A percentile compares a stretch with the other conserved stretches of the same genome.
phyloP scores from a whole-genome alignment of 768 basidiomycete genomes.

The Trametes cubensis region DNA sequence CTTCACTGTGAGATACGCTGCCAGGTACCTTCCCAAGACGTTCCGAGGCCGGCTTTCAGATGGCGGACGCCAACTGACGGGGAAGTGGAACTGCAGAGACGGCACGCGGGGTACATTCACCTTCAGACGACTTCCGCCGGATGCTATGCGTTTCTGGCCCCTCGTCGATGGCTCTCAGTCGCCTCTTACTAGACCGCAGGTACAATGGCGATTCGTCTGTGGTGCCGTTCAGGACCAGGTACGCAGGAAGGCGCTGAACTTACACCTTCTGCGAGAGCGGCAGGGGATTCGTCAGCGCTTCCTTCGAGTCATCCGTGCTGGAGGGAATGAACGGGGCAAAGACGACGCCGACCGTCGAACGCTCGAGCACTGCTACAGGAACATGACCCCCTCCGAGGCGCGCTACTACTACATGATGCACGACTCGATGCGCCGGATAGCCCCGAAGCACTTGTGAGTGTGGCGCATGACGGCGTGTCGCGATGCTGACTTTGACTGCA shows the following conservation, averaged over 20 bases:
- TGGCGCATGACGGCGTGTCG: no score
- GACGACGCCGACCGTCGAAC: not conserved
- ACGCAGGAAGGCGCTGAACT: slow-evolving; percentile 30
- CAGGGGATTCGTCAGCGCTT: slow-evolving; percentile 10
- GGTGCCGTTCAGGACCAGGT: slow-evolving; percentile 29
- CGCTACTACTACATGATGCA: slow-evolving; percentile 13
- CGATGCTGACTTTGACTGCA: not conserved
- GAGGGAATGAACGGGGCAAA: not conserved
- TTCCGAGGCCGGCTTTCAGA: slow-evolving; percentile 29
- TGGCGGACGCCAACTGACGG: slow-evolving; percentile 28
- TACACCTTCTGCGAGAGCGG: slow-evolving; percentile 1
- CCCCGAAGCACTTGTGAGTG: slow-evolving; percentile 19
- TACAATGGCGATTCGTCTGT: slow-evolving; percentile 38
- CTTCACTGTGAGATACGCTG: slow-evolving; percentile 31
- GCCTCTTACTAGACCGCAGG: slow-evolving; percentile 26
- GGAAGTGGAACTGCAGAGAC: slow-evolving; percentile 30
- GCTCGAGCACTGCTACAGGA: slow-evolving; percentile 9
- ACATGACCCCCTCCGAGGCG: slow-evolving; percentile 17
- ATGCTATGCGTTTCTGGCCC: slow-evolving; percentile 36
- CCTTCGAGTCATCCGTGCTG: slow-evolving; percentile 6
- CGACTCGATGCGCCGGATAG: slow-evolving; percentile 11
- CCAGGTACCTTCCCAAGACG: slow-evolving; percentile 29
- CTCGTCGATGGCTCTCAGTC: slow-evolving; percentile 23
- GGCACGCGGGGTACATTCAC: slow-evolving; percentile 27
- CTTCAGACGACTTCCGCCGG: slow-evolving; percentile 33